A percentile compares a stretch with the other conserved stretches of the same genome.
Evolutionary conservation across 495 filamentous ascomycete species (phyloP).

Genomic region (Aspergillus nanangensis): DNA sequence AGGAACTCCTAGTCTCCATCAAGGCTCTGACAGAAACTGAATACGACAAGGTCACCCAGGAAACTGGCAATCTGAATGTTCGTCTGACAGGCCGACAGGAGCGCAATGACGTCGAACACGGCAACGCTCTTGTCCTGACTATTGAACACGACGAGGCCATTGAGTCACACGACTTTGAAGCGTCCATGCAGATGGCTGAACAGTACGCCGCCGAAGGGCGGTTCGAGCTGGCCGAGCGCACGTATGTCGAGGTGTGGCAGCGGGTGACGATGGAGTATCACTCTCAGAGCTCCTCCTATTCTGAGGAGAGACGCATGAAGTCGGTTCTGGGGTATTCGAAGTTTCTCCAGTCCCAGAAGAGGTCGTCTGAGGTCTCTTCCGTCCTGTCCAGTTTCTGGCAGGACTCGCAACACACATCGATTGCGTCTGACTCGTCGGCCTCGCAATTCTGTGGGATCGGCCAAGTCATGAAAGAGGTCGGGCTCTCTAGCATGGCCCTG

Average conservation of each 20-base stretch:
- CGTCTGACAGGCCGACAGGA: conserved; percentile 4
- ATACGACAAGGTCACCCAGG: conserved; percentile 1
- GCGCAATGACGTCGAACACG: conserved; percentile 6
- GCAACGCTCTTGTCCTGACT: conserved; percentile 14
- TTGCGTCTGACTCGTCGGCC: conserved; percentile 23
- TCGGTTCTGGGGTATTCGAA: conserved; percentile 27
- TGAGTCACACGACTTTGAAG: conserved; percentile 10
- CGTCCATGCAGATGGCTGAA: conserved; percentile 12
- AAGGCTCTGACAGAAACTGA: conserved; percentile 9
- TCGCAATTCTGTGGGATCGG: conserved; percentile 30
- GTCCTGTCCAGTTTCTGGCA: conserved; percentile 36
- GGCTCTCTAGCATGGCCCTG: conserved; percentile 28
- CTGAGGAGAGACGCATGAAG: conserved; percentile 31
- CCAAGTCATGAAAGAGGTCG: conserved; percentile 34
- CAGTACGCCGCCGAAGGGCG: conserved; percentile 21
- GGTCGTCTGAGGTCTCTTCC: conserved; percentile 29
- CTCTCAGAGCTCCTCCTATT: conserved; percentile 22
- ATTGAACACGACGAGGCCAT: conserved; percentile 14
- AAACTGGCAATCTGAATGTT: conserved; percentile 6
- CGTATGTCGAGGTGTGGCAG: conserved; percentile 38
- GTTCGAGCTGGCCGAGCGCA: conserved; percentile 23
- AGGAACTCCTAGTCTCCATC: conserved; percentile 8
- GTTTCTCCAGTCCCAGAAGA: conserved; percentile 31
- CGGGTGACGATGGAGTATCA: conserved; percentile 26
- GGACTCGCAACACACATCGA: conserved; percentile 24